Percentiles rank a stretch among this genome's conserved stretches.
phyloP scores from a whole-genome alignment of 441 rosid genomes.

The Erodium chrysanthum region DNA sequence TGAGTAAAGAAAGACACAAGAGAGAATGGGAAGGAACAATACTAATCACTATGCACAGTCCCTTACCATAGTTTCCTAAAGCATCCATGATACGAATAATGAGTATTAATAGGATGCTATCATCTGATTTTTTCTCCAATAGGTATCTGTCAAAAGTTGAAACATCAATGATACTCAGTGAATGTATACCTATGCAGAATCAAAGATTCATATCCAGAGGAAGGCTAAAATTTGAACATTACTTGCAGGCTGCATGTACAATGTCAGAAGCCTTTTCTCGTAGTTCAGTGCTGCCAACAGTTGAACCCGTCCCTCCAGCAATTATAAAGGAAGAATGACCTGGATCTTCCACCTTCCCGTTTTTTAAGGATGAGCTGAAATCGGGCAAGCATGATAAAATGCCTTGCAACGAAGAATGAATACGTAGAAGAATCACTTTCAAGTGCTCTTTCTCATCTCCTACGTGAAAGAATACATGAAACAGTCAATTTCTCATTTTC shows the following conservation, averaged over 20 bases:
- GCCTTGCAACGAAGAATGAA: constrained; percentile 95
- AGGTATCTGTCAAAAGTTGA: constrained; percentile 52
- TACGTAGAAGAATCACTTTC: constrained; percentile 97
- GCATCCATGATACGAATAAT: constrained; percentile 94
- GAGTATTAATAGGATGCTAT: constrained; percentile 87
- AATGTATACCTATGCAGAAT: constrained; percentile 7
- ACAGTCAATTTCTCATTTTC: constrained; percentile 14
- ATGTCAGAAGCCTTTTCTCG: constrained; percentile 87
- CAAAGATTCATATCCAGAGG: constrained; percentile 9
- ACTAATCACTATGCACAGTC: constrained; percentile 13
- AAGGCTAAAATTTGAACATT: constrained; percentile 32
- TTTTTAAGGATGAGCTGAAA: constrained; percentile 76
- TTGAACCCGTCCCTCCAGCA: constrained; percentile 94
- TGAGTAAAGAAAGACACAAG: constrained; percentile 7
- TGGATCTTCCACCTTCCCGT: constrained; percentile 47
- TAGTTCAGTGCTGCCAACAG: constrained; percentile 72
- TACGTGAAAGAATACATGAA: constrained; percentile 35
- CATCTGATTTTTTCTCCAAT: constrained; percentile 91
- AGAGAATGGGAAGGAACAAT: background rate
- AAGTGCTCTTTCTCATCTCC: constrained; percentile 96
- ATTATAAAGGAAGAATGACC: constrained; percentile 60
- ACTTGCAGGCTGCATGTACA: constrained; percentile 86
- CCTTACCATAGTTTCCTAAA: constrained; percentile 86
- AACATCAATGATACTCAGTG: constrained; percentile 24
- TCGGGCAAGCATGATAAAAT: constrained; percentile 99